phyloP scores from a whole-genome alignment of 208 protist species.

The Acanthamoeba rhysodes region DNA sequence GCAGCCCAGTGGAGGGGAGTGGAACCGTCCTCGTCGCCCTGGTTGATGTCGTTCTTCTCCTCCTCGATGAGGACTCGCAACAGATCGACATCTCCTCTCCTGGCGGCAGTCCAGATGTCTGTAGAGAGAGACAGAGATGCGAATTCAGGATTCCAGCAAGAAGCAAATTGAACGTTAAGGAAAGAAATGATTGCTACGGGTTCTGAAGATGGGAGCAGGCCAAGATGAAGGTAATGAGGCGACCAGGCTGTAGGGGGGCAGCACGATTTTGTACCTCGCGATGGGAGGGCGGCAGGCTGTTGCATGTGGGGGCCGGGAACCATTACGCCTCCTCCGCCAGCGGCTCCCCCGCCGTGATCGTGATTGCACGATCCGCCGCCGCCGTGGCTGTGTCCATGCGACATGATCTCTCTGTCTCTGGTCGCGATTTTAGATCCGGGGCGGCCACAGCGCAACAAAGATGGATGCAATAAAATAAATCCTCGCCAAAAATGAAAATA shows the following conservation, averaged over 20 bases:
- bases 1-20: conserved; percentile 47
- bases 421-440: not conserved
- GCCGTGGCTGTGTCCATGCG: conserved; percentile 43
- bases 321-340: not conserved
- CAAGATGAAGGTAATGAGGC: not conserved
- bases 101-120: conserved; percentile 39
- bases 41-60: conserved; percentile 11
- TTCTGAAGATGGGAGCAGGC: not conserved
- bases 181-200: not conserved
- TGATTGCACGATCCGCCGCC: conserved; percentile 45
- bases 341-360: not conserved
- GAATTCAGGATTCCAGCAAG: not conserved
- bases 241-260: not conserved
- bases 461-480: not conserved
- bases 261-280: not conserved
- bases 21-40: conserved; percentile 23
- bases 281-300: not conserved
- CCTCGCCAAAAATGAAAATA: not conserved
- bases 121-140: not conserved
- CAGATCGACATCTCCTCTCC: conserved; percentile 28
- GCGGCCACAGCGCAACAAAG: not conserved
- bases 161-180: not conserved
- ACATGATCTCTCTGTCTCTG: not conserved
- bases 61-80: conserved; percentile 18
- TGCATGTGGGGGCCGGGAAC: not conserved